Base-by-base conservation (phyloP, 768 basidiomycete species). In the Lactifluus echinatus region DNA sequence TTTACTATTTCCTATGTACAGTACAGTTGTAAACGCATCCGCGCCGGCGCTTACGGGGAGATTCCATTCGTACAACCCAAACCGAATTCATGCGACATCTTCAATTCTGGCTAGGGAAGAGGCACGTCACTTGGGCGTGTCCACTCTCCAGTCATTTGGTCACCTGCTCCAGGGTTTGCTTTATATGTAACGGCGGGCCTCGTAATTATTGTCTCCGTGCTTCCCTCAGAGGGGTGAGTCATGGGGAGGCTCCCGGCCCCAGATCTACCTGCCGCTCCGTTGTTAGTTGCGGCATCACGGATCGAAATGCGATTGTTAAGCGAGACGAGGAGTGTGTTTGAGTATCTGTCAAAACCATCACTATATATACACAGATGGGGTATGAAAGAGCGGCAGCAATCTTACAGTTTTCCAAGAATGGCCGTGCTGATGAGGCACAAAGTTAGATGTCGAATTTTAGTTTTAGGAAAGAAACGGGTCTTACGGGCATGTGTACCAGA, bases 401-500 rank as follows among this genome's bases (percentile, higher is more conserved):
- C 45, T 47, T 21, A 55, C 53, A 55, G 19, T 39, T 55, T 55
- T 5, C 45, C 45, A 15, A 55, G 36, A 31, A 55, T 29, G 28
- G 26, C 24, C 26, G 45, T 39, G 21, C 53, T 55, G 26, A 0
- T 14, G 14, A 34, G 4, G 3, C n/a, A 23, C 12, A 46, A 8
- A 15, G 21, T 57, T 19, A 53, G 45, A 21, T 34, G 8, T 14
- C 8, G 24, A 28, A 5, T 8, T n/a, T 10, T 5, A 5, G 15
- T n/a, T 10, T 5, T 5, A n/a, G 17, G 6, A 2, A n/a, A 15
- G 28, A n/a, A 10, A 8, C 12, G 15, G 10, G 6, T 33, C 57
- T 53, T 37, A 58, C 57, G 57, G 57, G 57, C 57, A 48, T 2
- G 31, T 42, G 6, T 47, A 53, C 45, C 44, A 58, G 45, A 34